Evolutionary conservation across 768 basidiomycete genomes (phyloP).

Genomic region (Phlebiopsis gigantea): DNA sequence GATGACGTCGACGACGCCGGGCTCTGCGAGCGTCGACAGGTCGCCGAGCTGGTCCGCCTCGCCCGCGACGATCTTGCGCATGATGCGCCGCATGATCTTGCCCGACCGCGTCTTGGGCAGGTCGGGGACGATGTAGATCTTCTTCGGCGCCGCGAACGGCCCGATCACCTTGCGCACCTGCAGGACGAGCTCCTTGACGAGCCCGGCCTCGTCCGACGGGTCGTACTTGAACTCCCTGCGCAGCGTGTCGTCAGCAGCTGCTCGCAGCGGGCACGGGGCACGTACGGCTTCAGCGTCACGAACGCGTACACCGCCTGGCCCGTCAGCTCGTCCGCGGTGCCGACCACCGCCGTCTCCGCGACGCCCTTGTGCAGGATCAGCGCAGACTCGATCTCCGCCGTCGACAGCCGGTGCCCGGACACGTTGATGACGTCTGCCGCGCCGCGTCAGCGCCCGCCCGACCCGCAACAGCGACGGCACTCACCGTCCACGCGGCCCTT

Average conservation of each 20-base stretch:
- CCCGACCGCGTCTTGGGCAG: conserved; percentile 96
- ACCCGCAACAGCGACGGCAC: conserved; percentile 15
- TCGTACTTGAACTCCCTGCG: conserved; percentile 69
- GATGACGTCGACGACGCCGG: conserved; percentile 77
- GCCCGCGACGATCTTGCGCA: conserved; percentile 93
- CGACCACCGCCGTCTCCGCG: conserved; percentile 87
- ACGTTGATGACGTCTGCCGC: conserved; percentile 87
- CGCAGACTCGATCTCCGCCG: conserved; percentile 96
- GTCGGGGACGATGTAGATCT: conserved; percentile 76
- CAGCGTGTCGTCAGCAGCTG: not conserved
- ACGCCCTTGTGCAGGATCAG: conserved; percentile 93
- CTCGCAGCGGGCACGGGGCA: not conserved
- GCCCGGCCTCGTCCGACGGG: conserved; percentile 56
- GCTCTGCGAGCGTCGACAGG: conserved; percentile 90
- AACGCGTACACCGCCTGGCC: conserved; percentile 95
- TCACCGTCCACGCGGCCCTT: conserved; percentile 92
- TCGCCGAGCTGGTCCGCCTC: conserved; percentile 96
- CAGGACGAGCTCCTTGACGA: conserved; percentile 84
- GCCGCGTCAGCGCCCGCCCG: conserved; percentile 26
- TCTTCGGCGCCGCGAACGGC: conserved; percentile 96
- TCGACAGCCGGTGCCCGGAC: conserved; percentile 93
- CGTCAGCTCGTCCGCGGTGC: conserved; percentile 80
- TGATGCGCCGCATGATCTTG: conserved; percentile 95
- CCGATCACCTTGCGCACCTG: conserved; percentile 98
- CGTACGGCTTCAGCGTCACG: conserved; percentile 90